phyloP scores from a whole-genome alignment of 2,329 filamentous ascomycete genomes.

The Ophioceras dolichostomum region DNA sequence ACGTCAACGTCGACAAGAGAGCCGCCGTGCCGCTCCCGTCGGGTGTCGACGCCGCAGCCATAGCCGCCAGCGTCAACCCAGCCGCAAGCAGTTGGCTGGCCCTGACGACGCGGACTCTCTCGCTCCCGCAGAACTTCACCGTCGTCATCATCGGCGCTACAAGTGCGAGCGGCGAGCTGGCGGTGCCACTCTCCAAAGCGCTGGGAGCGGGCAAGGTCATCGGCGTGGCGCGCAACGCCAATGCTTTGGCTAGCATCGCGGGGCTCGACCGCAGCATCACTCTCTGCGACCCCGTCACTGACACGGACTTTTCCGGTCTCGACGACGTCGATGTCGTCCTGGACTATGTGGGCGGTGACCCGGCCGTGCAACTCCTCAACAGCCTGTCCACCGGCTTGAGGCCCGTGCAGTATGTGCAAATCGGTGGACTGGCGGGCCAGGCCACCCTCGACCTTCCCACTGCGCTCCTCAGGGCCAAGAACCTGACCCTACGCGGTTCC shows the following conservation, averaged over 20 bases:
- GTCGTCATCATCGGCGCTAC: slow-evolving; percentile 80
- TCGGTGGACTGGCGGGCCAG: slow-evolving; percentile 29
- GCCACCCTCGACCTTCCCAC: slow-evolving; percentile 25
- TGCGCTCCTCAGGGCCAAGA: slow-evolving; percentile 30
- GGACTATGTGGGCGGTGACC: slow-evolving; percentile 43
- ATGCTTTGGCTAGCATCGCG: slow-evolving; percentile 23
- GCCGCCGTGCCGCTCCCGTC: slow-evolving; percentile 27
- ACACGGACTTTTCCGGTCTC: slow-evolving; percentile 32
- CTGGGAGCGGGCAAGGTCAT: slow-evolving; percentile 37
- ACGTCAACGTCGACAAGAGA: slow-evolving; percentile 31
- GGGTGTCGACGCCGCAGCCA: slow-evolving; percentile 30
- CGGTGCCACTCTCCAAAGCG: slow-evolving; percentile 30
- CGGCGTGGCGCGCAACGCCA: slow-evolving; percentile 35
- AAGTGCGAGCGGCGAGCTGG: slow-evolving; percentile 56
- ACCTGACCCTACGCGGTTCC: slow-evolving; percentile 32
- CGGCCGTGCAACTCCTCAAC: slow-evolving; percentile 24
- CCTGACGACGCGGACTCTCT: slow-evolving; percentile 27
- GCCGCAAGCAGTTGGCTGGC: slow-evolving; percentile 47
- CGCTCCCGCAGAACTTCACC: slow-evolving; percentile 27
- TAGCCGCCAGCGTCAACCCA: slow-evolving; percentile 42
- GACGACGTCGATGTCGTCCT: slow-evolving; percentile 39
- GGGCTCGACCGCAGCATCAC: slow-evolving; percentile 31
- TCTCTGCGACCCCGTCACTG: slow-evolving; percentile 22
- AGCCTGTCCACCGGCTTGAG: slow-evolving; percentile 9
- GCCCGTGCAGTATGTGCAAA: slow-evolving; percentile 39